phyloP scores from a whole-genome alignment of 768 basidiomycete genomes.

The Mycena alexandri region DNA sequence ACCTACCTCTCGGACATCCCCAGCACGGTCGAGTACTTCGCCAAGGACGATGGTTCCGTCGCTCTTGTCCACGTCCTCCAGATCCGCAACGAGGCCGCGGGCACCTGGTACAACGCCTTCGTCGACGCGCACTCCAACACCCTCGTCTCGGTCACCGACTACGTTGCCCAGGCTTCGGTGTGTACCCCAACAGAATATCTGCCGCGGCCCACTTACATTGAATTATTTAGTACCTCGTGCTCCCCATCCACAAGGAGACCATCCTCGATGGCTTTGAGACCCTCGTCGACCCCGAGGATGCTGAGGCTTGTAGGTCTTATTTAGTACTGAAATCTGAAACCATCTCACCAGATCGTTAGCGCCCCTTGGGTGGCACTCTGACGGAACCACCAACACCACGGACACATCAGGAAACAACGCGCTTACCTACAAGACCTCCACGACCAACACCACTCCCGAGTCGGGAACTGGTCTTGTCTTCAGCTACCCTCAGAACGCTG shows the following conservation, averaged over 20 bases:
- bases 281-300: constrained; percentile 62
- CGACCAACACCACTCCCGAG: constrained; percentile 50
- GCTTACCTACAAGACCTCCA: constrained; percentile 45
- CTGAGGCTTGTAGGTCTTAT: constrained; percentile 49
- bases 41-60: constrained; percentile 45
- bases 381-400: constrained; percentile 37
- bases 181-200: no score
- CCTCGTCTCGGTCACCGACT: constrained; percentile 59
- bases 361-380: constrained; percentile 60
- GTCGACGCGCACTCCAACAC: constrained; percentile 59
- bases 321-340: no score
- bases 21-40: constrained; percentile 49
- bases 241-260: constrained; percentile 64
- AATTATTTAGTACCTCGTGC: constrained; percentile 64
- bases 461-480: constrained; percentile 56
- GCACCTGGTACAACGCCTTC: constrained; percentile 63
- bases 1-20: constrained; percentile 45
- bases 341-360: no score
- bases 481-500: constrained; percentile 51
- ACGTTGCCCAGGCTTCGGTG: constrained; percentile 57
- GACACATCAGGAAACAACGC: constrained; percentile 55
- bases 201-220: no score
- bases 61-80: constrained; percentile 48
- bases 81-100: constrained; percentile 37
- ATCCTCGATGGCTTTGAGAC: constrained; percentile 60